A percentile compares a stretch with the other conserved stretches of the same genome.
Conservation (phyloP, 192 early-diverging fungal species). For the Backusella westeae region DNA sequence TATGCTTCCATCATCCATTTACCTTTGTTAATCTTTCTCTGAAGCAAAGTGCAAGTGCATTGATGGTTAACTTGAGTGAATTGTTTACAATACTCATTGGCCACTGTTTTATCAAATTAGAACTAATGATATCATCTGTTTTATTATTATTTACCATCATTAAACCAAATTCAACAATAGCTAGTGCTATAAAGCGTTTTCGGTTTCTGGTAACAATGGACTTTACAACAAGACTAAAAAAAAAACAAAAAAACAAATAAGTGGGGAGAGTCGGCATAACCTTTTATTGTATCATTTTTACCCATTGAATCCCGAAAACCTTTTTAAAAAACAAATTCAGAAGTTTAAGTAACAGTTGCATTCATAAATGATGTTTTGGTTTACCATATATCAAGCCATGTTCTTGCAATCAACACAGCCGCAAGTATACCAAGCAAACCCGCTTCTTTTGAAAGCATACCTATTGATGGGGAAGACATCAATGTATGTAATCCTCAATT, state of each 20-base stretch:
- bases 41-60: conserved; percentile 55
- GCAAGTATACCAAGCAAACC: conserved; percentile 44
- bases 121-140: not conserved
- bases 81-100: conserved; percentile 64
- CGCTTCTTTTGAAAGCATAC: conserved; percentile 50
- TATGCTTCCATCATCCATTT: not conserved
- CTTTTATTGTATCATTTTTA: conserved; percentile 2
- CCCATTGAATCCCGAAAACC: conserved; percentile 53
- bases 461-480: not conserved
- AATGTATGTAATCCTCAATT: not conserved
- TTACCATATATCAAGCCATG: conserved; percentile 58
- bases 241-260: not conserved
- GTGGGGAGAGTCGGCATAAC: not conserved
- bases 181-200: conserved; percentile 55
- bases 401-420: conserved; percentile 53
- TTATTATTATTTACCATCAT: conserved; percentile 48
- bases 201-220: conserved; percentile 65
- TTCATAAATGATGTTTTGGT: not conserved
- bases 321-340: not conserved
- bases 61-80: conserved; percentile 57
- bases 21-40: conserved; percentile 48
- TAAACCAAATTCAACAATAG: conserved; percentile 63
- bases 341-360: not conserved
- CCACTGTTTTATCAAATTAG: conserved; percentile 38
- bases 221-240: conserved; percentile 67